Evolutionary conservation across 2,329 filamentous ascomycete species (phyloP).

Genomic region (Ustulina deusta): DNA sequence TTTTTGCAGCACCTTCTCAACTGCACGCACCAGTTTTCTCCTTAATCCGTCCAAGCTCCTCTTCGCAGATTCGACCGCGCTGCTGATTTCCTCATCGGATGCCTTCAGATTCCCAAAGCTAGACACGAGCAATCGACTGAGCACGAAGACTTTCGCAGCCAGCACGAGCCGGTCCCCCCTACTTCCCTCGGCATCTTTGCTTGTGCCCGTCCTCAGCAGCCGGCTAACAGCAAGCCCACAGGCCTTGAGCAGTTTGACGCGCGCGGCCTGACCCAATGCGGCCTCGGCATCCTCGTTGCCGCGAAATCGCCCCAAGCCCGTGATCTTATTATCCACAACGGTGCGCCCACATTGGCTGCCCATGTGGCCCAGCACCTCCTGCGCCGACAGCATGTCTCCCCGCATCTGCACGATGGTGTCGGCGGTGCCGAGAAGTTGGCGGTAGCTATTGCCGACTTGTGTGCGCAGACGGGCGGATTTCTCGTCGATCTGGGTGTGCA

Average conservation of each 20-base stretch:
- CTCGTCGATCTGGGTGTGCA: slow-evolving; percentile 71
- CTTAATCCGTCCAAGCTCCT: slow-evolving; percentile 73
- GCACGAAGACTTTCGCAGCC: slow-evolving; percentile 78
- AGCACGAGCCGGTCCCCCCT: slow-evolving; percentile 66
- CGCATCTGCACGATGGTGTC: slow-evolving; percentile 96
- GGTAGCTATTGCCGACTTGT: slow-evolving; percentile 78
- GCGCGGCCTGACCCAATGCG: slow-evolving; percentile 53
- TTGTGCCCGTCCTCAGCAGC: slow-evolving; percentile 58
- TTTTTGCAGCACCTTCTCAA: slow-evolving; percentile 76
- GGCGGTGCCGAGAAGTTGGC: slow-evolving; percentile 89
- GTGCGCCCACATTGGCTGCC: slow-evolving; percentile 81
- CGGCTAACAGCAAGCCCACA: slow-evolving; percentile 63
- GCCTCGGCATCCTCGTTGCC: slow-evolving; percentile 44
- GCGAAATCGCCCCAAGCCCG: slow-evolving; percentile 65
- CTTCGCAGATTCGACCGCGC: slow-evolving; percentile 69
- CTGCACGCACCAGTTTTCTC: slow-evolving; percentile 71
- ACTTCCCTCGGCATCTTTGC: slow-evolving; percentile 38
- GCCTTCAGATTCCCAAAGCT: slow-evolving; percentile 68
- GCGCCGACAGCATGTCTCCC: slow-evolving; percentile 78
- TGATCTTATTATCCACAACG: slow-evolving; percentile 74
- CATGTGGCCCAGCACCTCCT: slow-evolving; percentile 77
- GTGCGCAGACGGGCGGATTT: slow-evolving; percentile 71
- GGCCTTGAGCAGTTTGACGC: slow-evolving; percentile 63
- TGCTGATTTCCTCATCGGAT: slow-evolving; percentile 51
- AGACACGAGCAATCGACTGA: slow-evolving; percentile 81